Conservation (phyloP, 768 basidiomycete genomes). For the Naganishia onofrii region DNA sequence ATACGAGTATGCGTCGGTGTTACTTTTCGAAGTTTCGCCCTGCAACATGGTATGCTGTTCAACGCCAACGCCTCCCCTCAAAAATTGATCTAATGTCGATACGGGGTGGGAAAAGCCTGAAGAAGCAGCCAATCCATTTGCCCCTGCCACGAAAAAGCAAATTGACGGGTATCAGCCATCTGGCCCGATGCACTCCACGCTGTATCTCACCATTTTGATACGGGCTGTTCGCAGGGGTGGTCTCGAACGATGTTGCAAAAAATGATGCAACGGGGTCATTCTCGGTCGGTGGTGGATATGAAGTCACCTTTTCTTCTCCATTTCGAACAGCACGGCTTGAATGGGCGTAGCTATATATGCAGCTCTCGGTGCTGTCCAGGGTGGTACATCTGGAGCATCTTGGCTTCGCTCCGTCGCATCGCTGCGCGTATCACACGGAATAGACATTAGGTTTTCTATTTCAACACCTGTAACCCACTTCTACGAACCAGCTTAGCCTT, state of each 20-base stretch:
- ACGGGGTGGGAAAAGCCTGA: background rate
- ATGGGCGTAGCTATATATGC: background rate
- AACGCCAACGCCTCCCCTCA: background rate
- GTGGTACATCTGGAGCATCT: background rate
- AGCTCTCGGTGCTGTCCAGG: background rate
- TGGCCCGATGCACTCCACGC: background rate
- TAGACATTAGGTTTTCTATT: background rate
- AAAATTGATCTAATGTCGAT: background rate
- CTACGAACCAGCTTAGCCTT: constrained; percentile 11
- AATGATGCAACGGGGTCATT: background rate
- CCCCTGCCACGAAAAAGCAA: background rate
- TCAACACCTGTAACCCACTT: background rate
- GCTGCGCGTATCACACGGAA: background rate
- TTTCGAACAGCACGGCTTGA: background rate
- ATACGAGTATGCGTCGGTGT: background rate
- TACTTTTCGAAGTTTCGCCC: background rate
- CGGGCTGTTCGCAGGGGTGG: background rate
- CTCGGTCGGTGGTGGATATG: background rate
- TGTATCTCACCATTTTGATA: background rate
- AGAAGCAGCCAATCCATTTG: background rate
- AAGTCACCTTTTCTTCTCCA: background rate
- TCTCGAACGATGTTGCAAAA: background rate
- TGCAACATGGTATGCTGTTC: background rate
- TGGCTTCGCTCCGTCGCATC: constrained; percentile 16
- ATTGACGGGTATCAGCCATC: background rate